phyloP scores from a whole-genome alignment of 2,329 filamentous ascomycete species.

The Coniochaeta sp. region DNA sequence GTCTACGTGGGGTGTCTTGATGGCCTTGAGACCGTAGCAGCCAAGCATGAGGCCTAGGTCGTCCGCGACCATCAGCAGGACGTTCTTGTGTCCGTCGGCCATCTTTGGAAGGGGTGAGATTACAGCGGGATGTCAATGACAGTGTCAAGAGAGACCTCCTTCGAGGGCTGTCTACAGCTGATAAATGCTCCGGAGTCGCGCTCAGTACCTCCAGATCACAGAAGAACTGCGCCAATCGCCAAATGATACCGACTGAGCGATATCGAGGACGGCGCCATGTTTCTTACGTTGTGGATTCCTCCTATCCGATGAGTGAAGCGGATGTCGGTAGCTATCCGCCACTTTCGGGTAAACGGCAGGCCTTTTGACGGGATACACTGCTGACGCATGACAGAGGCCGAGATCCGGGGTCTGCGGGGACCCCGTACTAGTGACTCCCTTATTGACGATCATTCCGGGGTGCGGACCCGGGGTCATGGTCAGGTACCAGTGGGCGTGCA shows the following conservation, averaged over 20 bases:
- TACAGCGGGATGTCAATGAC: too few species aligned
- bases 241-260: background rate
- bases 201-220: too few species aligned
- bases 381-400: background rate
- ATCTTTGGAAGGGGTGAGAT: too few species aligned
- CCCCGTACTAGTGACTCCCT: too few species aligned
- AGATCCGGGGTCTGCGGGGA: background rate
- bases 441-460: too few species aligned
- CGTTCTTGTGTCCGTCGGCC: conserved; percentile 17
- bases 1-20: conserved; percentile 33
- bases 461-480: background rate
- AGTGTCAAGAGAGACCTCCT: too few species aligned
- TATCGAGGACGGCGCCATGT: background rate
- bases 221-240: too few species aligned
- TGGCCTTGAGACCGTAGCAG: conserved; percentile 24
- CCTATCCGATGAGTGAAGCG: background rate
- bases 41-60: conserved; percentile 30
- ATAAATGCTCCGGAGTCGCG: too few species aligned
- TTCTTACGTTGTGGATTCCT: background rate
- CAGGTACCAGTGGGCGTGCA: background rate
- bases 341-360: too few species aligned
- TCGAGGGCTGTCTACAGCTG: too few species aligned
- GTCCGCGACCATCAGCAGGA: conserved; percentile 33
- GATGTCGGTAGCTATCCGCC: background rate
- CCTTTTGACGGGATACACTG: background rate